A percentile compares a stretch with the other conserved stretches of the same genome.
Evolutionary conservation across 73 alveolate genomes (phyloP).

Genomic region (Halteria grandinella): DNA sequence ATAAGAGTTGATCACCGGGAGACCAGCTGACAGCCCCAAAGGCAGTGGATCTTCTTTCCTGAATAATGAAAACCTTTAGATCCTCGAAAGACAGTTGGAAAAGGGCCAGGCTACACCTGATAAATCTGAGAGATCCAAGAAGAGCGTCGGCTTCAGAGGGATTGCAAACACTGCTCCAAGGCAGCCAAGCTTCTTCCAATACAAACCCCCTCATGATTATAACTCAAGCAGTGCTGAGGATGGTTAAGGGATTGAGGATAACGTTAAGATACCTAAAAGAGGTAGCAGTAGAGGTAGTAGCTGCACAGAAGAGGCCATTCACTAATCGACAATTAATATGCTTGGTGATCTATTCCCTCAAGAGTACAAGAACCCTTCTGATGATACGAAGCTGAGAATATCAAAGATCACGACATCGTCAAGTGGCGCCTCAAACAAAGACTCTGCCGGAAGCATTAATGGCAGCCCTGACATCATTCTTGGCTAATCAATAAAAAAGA

Average conservation of each 20-base stretch:
- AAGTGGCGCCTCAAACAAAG: too few relatives aligned
- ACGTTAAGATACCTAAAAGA: slow-evolving; percentile 27
- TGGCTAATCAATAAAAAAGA: too few relatives aligned
- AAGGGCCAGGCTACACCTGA: too few relatives aligned
- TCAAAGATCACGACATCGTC: slow-evolving; percentile 16
- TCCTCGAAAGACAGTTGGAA: too few relatives aligned
- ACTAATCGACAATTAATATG: not conserved
- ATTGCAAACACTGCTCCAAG: too few relatives aligned
- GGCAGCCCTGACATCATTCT: too few relatives aligned
- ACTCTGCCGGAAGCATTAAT: too few relatives aligned
- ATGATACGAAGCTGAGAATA: slow-evolving; percentile 22
- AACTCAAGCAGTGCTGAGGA: too few relatives aligned
- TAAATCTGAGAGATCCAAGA: slow-evolving; percentile 14
- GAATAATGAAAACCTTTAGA: too few relatives aligned
- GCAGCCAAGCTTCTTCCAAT: too few relatives aligned
- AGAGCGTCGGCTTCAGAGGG: slow-evolving; percentile 26
- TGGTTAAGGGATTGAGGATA: not conserved
- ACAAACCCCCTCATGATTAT: slow-evolving; percentile 1
- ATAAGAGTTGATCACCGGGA: not conserved
- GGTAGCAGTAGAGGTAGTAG: slow-evolving; percentile 46
- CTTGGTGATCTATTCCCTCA: slow-evolving; percentile 37
- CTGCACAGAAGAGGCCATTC: slow-evolving; percentile 32
- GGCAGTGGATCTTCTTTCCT: too few relatives aligned
- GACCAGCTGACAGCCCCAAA: too few relatives aligned
- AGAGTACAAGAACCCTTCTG: slow-evolving; percentile 36